These are phyloP conservation scores for Pyrrhoderma lamaoense DNA, from an alignment of 1,284 basidiomycete genomes.

Conservation along the genomic window DNA sequence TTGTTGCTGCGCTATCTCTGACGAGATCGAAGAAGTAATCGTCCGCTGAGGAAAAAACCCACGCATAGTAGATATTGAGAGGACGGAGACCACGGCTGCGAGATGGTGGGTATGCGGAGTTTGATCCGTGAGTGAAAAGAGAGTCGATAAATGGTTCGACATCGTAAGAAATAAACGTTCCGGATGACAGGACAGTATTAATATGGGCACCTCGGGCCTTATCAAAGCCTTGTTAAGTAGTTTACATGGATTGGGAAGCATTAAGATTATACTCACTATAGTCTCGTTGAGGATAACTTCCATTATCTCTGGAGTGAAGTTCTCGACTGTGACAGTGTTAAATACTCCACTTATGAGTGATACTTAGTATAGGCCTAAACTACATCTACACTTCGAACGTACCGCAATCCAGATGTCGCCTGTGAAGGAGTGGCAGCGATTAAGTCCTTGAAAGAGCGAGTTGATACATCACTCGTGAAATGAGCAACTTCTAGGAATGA, in stretches of 20 bases:
- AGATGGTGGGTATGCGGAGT: slow-evolving; percentile 25
- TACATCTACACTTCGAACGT: slow-evolving; percentile 8
- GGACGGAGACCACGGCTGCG: slow-evolving; percentile 36
- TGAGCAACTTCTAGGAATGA: slow-evolving; percentile 35
- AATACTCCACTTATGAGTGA: slow-evolving; percentile 35
- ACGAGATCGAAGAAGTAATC: slow-evolving; percentile 33
- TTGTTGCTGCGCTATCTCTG: slow-evolving; percentile 30
- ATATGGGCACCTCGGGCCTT: slow-evolving; percentile 33
- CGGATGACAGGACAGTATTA: slow-evolving; percentile 24
- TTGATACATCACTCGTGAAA: slow-evolving; percentile 33
- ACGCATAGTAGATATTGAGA: slow-evolving; percentile 42
- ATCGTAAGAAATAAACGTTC: slow-evolving; percentile 40
- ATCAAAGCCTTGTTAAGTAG: not conserved
- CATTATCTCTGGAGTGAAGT: slow-evolving; percentile 36
- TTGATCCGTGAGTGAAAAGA: slow-evolving; percentile 34
- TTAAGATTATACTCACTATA: slow-evolving; percentile 28
- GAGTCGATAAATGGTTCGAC: slow-evolving; percentile 48
- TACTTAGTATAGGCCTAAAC: not conserved
- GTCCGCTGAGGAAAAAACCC: slow-evolving; percentile 32
- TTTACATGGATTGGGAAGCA: too few species aligned
- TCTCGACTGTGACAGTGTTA: slow-evolving; percentile 39
- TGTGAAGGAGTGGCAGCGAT: slow-evolving; percentile 37
- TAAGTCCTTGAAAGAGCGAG: slow-evolving; percentile 35
- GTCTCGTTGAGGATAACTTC: slow-evolving; percentile 44
- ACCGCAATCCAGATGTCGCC: slow-evolving; percentile 37